Base-by-base conservation (phyloP, 495 filamentous ascomycete species). In the Recurvomyces mirabilis region DNA sequence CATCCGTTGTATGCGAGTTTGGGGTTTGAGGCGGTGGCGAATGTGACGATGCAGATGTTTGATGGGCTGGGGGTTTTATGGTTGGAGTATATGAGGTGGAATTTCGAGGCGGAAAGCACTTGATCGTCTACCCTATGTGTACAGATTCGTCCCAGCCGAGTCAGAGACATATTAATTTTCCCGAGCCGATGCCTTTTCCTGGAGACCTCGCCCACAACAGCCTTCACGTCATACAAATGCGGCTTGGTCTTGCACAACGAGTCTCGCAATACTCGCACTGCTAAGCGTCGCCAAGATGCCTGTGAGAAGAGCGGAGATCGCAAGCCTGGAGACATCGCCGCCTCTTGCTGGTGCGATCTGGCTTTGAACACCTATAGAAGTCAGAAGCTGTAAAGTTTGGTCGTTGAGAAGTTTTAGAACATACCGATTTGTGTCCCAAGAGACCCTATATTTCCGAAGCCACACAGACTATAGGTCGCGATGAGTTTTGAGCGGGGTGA, bases 231-330 rank as follows among this genome's bases (percentile, higher is more conserved):
- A 36, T 18, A 28, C 23, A 22, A 38, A 51, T 5, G 9, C 48
- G 14, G 39, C 46, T 55, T 77, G 68, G 55, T 84, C 64, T n/a
- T 67, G 74, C 31, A 84, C 73, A 33, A 84, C 58, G 60, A 85
- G 53, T 1, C 87, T 87, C 1, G 87, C 87, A 62, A 94, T 78
- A 43, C 74, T 75, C 0, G 87, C 87, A 58, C 75, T 82, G 4
- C 81, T 89, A 46, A 94, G 67, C 0, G 87, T 94, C 19, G 77
- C 75, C 32, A 94, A 61, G 5, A 85, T 75, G 51, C 87, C 86
- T 7, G 81, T 76, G 23, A 91, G 66, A 54, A 94, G 71, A 0
- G 87, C 84, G 29, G 76, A 82, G 21, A 91, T 28, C 3, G 87
- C 85, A 13, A 93, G 70, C 38, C 71, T 74, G 17, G 79, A 78